phyloP scores from a whole-genome alignment of 495 filamentous ascomycete species.

The Podospora bellae-mahoneyi region DNA sequence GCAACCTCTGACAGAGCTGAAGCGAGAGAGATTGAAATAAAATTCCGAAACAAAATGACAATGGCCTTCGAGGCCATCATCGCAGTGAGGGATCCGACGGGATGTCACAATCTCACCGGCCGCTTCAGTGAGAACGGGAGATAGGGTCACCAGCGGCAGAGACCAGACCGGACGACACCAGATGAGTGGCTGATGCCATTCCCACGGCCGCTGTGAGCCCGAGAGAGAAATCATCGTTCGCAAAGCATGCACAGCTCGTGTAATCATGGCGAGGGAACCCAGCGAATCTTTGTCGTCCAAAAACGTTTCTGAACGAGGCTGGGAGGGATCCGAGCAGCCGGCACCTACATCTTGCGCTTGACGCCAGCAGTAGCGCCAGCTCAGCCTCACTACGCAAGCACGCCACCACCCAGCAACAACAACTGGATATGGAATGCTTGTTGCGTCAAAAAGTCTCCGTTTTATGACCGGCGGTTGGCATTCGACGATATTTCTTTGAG shows the following conservation, averaged over 20 bases:
- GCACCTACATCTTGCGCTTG: not conserved
- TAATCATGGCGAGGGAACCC: not conserved
- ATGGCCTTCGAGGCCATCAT: not conserved
- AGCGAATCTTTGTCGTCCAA: not conserved
- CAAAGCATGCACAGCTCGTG: not conserved
- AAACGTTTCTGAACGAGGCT: slow-evolving; percentile 4
- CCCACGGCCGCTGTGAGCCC: not conserved
- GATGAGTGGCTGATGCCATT: not conserved
- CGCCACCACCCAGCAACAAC: not conserved
- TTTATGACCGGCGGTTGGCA: too few relatives aligned
- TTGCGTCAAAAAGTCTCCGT: not conserved
- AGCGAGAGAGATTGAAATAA: not conserved
- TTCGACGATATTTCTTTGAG: not conserved
- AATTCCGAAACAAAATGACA: not conserved
- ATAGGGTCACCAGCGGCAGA: not conserved
- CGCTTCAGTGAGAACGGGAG: not conserved
- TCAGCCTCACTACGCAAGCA: slow-evolving; percentile 5
- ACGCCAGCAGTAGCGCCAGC: slow-evolving; percentile 2
- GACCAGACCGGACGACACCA: not conserved
- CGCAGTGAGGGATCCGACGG: not conserved
- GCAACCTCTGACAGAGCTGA: not conserved
- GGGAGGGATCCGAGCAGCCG: slow-evolving; percentile 5
- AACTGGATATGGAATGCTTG: not conserved
- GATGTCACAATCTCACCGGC: not conserved
- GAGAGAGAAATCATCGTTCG: not conserved